Conservation (phyloP, 352 stramenopile species). For the Phytopythium ostracodes region DNA sequence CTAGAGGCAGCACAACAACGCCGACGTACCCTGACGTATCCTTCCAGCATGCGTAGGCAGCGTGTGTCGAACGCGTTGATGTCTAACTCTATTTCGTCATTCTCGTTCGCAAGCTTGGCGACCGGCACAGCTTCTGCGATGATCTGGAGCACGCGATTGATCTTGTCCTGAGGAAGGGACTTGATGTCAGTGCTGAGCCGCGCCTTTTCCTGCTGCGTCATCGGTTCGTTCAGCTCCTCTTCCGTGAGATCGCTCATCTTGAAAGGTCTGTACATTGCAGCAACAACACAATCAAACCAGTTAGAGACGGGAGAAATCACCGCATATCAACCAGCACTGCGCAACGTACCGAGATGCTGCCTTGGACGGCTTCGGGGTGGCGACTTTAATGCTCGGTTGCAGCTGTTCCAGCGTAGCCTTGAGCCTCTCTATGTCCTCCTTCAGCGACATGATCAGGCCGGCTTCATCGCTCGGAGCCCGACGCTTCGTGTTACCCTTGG, state of each 20-base stretch:
- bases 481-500: constrained; percentile 75
- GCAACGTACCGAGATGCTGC: constrained; percentile 42
- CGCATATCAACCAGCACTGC: background rate
- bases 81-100: constrained; percentile 87
- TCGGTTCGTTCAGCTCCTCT: constrained; percentile 82
- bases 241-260: constrained; percentile 89
- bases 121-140: constrained; percentile 86
- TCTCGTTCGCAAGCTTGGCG: constrained; percentile 76
- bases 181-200: constrained; percentile 79
- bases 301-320: constrained; percentile 6
- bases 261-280: constrained; percentile 50
- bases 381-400: constrained; percentile 47
- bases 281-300: background rate
- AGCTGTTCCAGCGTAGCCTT: constrained; percentile 86
- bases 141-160: constrained; percentile 86
- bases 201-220: constrained; percentile 83
- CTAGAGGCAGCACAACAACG: background rate
- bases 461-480: constrained; percentile 48
- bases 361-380: constrained; percentile 42
- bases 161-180: constrained; percentile 80
- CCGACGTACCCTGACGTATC: constrained; percentile 77
- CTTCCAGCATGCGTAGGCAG: constrained; percentile 86
- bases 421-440: constrained; percentile 84
- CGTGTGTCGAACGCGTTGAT: constrained; percentile 87
- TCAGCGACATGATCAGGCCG: constrained; percentile 82